Percentiles rank a stretch among this genome's conserved stretches.
Evolutionary conservation across 129 eudicot species (phyloP).

Genomic region (Saussurea involucrata): DNA sequence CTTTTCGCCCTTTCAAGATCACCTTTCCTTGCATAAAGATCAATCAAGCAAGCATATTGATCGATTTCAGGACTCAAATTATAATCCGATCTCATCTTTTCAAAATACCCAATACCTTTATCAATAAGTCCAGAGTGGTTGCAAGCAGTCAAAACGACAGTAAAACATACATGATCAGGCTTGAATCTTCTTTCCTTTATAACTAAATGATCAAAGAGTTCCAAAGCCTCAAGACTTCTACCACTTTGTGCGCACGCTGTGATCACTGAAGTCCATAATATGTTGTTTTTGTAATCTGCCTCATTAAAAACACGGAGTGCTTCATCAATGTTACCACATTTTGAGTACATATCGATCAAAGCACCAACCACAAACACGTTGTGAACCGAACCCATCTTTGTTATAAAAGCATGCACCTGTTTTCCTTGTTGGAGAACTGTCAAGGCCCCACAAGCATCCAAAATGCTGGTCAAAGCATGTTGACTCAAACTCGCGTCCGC

Average conservation of each 20-base stretch:
- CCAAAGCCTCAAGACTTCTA: constrained; percentile 41
- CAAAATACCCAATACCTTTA: constrained; percentile 28
- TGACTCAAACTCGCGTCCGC: constrained; percentile 24
- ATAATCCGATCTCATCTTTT: constrained; percentile 39
- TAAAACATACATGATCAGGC: constrained; percentile 51
- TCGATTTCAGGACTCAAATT: constrained; percentile 36
- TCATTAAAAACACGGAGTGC: constrained; percentile 34
- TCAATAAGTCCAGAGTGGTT: constrained; percentile 44
- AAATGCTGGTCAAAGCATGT: constrained; percentile 36
- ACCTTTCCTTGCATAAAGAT: constrained; percentile 46
- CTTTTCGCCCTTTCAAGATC: constrained; percentile 33
- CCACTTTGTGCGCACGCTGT: constrained; percentile 42
- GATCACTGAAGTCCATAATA: constrained; percentile 47
- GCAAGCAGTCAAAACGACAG: constrained; percentile 44
- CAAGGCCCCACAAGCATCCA: constrained; percentile 50
- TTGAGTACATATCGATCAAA: constrained; percentile 47
- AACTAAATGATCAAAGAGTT: constrained; percentile 30
- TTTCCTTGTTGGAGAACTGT: constrained; percentile 37
- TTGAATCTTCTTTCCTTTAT: constrained; percentile 18
- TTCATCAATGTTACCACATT: constrained; percentile 43
- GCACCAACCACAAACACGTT: constrained; percentile 41
- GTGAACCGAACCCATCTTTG: constrained; percentile 37
- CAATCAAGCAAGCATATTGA: constrained; percentile 51
- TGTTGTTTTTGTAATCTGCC: constrained; percentile 26
- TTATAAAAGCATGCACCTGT: constrained; percentile 39